Conservation (phyloP, 495 filamentous ascomycete genomes). For the Acidiella bohemica region DNA sequence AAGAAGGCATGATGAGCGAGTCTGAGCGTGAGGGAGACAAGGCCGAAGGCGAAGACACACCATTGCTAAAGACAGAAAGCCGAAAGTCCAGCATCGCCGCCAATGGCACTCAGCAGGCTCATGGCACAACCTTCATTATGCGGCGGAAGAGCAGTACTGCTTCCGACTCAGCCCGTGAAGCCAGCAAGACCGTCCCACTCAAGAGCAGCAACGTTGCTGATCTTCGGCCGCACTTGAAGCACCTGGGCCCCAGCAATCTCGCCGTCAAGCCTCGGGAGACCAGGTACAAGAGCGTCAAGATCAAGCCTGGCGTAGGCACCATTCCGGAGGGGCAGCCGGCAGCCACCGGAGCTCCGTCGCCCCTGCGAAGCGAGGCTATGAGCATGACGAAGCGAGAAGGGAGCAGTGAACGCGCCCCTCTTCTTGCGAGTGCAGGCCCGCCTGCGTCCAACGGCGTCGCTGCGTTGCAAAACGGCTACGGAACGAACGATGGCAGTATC, state of each 20-base stretch:
- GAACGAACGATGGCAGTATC: constrained; percentile 32
- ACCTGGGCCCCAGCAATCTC: constrained; percentile 83
- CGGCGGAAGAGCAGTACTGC: constrained; percentile 25
- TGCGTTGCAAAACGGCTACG: constrained; percentile 52
- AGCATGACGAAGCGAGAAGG: constrained; percentile 31
- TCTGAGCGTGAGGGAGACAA: constrained; percentile 12
- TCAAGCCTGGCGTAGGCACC: constrained; percentile 49
- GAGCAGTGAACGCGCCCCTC: constrained; percentile 38
- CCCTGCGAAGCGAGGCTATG: neutral
- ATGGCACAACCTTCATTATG: constrained; percentile 36
- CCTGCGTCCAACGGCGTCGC: constrained; percentile 58
- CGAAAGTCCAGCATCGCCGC: constrained; percentile 12
- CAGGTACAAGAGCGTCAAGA: constrained; percentile 79
- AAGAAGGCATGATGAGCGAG: constrained; percentile 4
- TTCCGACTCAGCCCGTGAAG: constrained; percentile 13
- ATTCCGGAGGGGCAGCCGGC: constrained; percentile 20
- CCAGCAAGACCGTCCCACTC: constrained; percentile 13
- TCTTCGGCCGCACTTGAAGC: constrained; percentile 69
- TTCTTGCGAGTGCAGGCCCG: constrained; percentile 38
- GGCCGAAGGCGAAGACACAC: constrained; percentile 15
- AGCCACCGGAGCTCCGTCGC: constrained; percentile 2
- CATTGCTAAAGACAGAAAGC: constrained; percentile 25
- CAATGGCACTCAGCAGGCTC: constrained; percentile 1
- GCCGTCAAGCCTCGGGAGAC: constrained; percentile 73
- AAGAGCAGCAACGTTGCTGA: constrained; percentile 41